A percentile compares a stretch with the other conserved stretches of the same genome.
Evolutionary conservation across 208 protist species (phyloP).

Genomic region (Tritrichomonas musculus): DNA sequence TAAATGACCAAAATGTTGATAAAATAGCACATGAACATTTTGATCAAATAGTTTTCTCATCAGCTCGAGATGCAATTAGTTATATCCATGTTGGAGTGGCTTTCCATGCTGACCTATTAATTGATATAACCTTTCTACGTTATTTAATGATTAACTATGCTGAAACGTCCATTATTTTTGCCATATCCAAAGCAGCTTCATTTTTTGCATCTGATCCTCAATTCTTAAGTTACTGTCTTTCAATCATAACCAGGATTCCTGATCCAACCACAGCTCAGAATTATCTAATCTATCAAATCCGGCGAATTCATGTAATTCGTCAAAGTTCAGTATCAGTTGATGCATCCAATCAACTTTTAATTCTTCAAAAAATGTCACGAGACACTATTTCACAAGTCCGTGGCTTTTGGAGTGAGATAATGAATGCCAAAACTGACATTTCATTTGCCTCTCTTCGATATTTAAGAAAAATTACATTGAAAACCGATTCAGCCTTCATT

Average conservation of each 20-base stretch:
- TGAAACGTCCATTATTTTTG: not conserved
- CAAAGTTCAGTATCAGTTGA: not conserved
- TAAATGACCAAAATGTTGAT: not conserved
- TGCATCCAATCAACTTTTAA: not conserved
- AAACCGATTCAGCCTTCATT: not conserved
- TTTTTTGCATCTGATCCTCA: not conserved
- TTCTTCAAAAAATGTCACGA: not conserved
- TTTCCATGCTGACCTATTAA: not conserved
- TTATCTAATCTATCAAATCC: not conserved
- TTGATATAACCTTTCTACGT: slow-evolving; percentile 2
- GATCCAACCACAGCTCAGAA: not conserved
- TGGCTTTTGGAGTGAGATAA: not conserved
- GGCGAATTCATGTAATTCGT: not conserved
- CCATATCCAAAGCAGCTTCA: not conserved
- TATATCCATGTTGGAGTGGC: not conserved
- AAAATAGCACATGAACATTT: not conserved
- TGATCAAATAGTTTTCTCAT: not conserved
- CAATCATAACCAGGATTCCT: not conserved
- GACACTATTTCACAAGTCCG: not conserved
- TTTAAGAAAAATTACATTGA: not conserved
- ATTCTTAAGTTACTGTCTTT: not conserved
- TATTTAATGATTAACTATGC: not conserved
- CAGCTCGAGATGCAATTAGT: not conserved
- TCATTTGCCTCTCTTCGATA: not conserved
- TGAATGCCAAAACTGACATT: not conserved